Evolutionary conservation across 768 basidiomycete species (phyloP), one percentile per base, ranked within the genome.

Genomic region (Tylopilus felleus): DNA sequence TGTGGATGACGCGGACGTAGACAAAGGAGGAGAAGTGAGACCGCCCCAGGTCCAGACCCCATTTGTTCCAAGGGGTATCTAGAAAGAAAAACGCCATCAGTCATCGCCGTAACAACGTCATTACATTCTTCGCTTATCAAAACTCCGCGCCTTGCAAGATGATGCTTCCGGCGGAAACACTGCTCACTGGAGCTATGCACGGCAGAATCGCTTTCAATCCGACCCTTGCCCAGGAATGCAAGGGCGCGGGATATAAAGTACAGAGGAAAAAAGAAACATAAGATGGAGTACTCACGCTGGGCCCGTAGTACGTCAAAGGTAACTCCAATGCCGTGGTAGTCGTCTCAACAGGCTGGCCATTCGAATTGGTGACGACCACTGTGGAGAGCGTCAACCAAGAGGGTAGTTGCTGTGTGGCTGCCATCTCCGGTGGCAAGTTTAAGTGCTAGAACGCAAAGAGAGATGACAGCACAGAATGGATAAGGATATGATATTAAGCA

Each of bases 251-350:
- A 5, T 10, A 22, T 16, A 17, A 35, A 25, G n/a, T 41, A 43
- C 8, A 49, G 25, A 21, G 29, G 12, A 12, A 47, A 53, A 16
- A 51, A 52, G 7, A 45, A 19, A 12, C 19, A 49, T 21, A 29
- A 21, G 36, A 52, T 19, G 6, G 33, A 49, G 16, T 13, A 80
- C 88, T 80, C 65, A 91, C 89, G 68, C 85, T 84, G 49, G 90
- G 88, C 28, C 90, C 90, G 60, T 80, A 90, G 71, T 92, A 93
- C 0, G 90, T 91, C 60, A 90, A 72, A 38, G 90, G 87, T 47
- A 91, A 65, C 60, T 77, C 81, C 25, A 88, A 61, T 10, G 86
- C 72, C 23, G 87, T 72, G 23, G 82, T 83, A 40, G 76, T 74
- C 14, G 86, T 88, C 45, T 80, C 74, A 51, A 83, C 61, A 31